A percentile compares a stretch with the other conserved stretches of the same genome.
These are phyloP conservation scores for Aphanomyces cochlioides DNA, from an alignment of 352 stramenopile species.

Conservation along the genomic window DNA sequence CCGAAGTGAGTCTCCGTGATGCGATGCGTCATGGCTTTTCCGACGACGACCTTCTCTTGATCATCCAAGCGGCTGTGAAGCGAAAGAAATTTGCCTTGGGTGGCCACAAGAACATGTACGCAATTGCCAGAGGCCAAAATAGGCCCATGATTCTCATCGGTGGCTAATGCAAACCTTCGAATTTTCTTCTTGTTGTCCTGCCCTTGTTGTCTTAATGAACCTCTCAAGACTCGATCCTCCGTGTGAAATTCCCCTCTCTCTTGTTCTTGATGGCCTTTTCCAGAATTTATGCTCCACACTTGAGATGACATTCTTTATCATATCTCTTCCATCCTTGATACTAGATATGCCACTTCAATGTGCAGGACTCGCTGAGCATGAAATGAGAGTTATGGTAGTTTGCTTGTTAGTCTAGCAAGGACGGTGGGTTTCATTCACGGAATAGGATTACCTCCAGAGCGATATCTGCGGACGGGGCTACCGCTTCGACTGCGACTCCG, in stretches of 20 bases:
- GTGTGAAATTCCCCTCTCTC: neutral
- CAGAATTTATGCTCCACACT: no score
- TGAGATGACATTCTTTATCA: no score
- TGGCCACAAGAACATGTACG: constrained; percentile 92
- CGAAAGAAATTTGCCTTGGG: constrained; percentile 93
- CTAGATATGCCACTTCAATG: no score
- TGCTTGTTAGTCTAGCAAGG: no score
- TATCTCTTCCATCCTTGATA: no score
- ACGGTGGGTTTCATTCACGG: no score
- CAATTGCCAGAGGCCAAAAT: constrained; percentile 90
- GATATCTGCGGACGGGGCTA: constrained; percentile 10
- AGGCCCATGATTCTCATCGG: constrained; percentile 98
- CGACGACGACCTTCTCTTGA: constrained; percentile 78
- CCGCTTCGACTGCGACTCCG: constrained; percentile 17
- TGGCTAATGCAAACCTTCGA: constrained; percentile 54
- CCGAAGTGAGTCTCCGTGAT: constrained; percentile 91
- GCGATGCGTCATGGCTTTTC: constrained; percentile 74
- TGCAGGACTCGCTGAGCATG: no score
- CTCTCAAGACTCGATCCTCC: neutral
- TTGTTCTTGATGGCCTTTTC: no score
- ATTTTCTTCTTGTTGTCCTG: neutral
- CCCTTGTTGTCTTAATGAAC: neutral
- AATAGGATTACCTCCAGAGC: constrained; percentile 2
- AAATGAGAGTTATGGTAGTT: no score
- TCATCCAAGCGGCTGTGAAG: constrained; percentile 89